phyloP scores from a whole-genome alignment of 306 rosid genomes.

The Fagus sylvatica region DNA sequence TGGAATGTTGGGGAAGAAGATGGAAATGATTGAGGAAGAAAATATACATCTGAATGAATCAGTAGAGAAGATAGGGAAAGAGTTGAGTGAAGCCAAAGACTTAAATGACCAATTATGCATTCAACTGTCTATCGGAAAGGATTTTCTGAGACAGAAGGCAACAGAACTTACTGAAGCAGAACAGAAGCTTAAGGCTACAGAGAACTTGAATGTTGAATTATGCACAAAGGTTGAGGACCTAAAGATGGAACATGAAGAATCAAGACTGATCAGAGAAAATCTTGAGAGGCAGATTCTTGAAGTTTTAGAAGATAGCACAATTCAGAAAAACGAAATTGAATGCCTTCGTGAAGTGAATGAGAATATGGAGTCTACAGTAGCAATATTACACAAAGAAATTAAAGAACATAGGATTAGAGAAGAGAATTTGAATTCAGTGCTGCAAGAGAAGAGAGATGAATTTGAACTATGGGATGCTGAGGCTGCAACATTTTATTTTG shows the following conservation, averaged over 20 bases:
- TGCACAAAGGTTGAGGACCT: conserved; percentile 54
- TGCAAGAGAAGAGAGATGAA: conserved; percentile 73
- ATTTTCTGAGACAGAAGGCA: conserved; percentile 48
- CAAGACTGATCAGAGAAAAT: conserved; percentile 43
- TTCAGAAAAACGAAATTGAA: conserved; percentile 64
- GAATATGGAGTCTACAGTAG: conserved; percentile 58
- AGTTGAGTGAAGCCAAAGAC: conserved; percentile 50
- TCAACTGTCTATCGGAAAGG: conserved; percentile 49
- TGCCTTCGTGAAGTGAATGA: conserved; percentile 56
- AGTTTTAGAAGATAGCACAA: conserved; percentile 52
- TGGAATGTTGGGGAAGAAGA: conserved; percentile 46
- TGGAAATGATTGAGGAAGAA: conserved; percentile 57
- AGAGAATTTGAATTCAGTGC: conserved; percentile 69
- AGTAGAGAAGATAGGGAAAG: conserved; percentile 46
- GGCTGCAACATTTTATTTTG: conserved; percentile 85
- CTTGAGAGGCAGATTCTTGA: conserved; percentile 60
- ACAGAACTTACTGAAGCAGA: conserved; percentile 62
- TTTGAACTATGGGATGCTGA: conserved; percentile 94
- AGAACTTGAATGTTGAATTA: conserved; percentile 54
- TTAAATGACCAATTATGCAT: conserved; percentile 47
- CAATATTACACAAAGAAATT: conserved; percentile 51
- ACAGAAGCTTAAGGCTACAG: conserved; percentile 55
- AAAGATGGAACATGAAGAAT: conserved; percentile 58
- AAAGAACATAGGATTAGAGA: conserved; percentile 68
- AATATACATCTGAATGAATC: conserved; percentile 52